Base-by-base conservation (phyloP, 2,329 filamentous ascomycete genomes). In the Fusarium sp. region DNA sequence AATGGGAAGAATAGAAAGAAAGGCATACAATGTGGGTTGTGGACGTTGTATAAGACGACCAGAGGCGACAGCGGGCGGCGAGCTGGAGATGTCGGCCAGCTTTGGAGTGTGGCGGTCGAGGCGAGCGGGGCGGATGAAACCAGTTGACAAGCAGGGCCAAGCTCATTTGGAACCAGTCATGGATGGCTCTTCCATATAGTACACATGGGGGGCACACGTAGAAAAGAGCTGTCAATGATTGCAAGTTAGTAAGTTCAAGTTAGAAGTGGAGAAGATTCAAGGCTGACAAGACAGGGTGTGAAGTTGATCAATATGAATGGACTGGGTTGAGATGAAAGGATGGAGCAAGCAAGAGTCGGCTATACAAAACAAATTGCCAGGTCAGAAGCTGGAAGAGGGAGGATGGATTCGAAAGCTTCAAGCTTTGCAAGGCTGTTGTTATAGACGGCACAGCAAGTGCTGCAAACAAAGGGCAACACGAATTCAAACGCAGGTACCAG, bases 41-140 rank as follows among this genome's bases (percentile, higher is more conserved):
- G 67, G 70, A 70, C 41, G 28, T 62, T 70, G 66, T 73, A 71
- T 72, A 70, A 73, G 65, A 63, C 65, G 57, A 59, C 58, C 46
- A 57, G 46, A 53, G 57, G 51, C 69, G 63, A 57, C 57, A 45
- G 65, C 41, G 49, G 59, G 53, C 58, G 47, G 67, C 72, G 77
- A 82, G 81, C 81, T 83, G 80, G 82, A 80, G 76, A 78, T 82
- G 80, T 77, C 80, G 81, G 78, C 81, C 80, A 83, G 81, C 80
- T 80, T 74, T 77, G 81, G 77, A 77, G 69, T 74, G 76, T 74
- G 77, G 74, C 73, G 74, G 76, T 74, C 75, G 77, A 78, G 75
- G 74, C 64, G 76, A 78, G 80, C 78, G 79, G 81, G 81, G 79
- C 75, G 76, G 75, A 79, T 76, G 77, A 76, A 79, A 80, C 79